Evolutionary conservation across 148 eudicot species (phyloP).

Genomic region (Spergularia marina): DNA sequence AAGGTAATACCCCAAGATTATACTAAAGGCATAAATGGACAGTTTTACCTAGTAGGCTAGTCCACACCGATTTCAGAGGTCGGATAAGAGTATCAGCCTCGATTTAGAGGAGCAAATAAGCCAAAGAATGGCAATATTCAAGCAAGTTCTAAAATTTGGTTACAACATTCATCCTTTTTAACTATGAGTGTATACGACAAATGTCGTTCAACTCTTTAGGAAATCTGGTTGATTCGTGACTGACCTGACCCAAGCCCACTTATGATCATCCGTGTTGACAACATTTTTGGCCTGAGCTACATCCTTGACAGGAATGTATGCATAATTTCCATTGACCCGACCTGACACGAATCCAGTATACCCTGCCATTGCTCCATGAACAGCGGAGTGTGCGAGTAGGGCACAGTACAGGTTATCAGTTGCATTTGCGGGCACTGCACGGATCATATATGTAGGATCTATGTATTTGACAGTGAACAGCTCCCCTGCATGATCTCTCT

Average conservation of each 20-base stretch:
- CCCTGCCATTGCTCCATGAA: constrained; percentile 79
- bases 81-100: too few relatives aligned
- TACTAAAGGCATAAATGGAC: too few relatives aligned
- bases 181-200: too few relatives aligned
- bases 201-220: background rate
- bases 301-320: constrained; percentile 59
- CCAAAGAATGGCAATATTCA: too few relatives aligned
- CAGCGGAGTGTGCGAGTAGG: constrained; percentile 66
- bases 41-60: too few relatives aligned
- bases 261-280: constrained; percentile 52
- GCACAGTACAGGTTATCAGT: constrained; percentile 67
- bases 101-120: too few relatives aligned
- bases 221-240: constrained; percentile 77
- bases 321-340: constrained; percentile 62
- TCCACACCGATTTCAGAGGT: too few relatives aligned
- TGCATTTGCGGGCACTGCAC: constrained; percentile 74
- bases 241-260: constrained; percentile 84
- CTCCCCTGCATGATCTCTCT: constrained; percentile 45
- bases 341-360: constrained; percentile 67
- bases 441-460: constrained; percentile 77
- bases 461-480: constrained; percentile 65
- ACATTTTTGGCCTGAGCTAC: constrained; percentile 54
- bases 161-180: too few relatives aligned
- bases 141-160: too few relatives aligned
- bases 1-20: too few relatives aligned